Percentiles rank a stretch among this genome's conserved stretches.
These are phyloP conservation scores for Fragaria ananassa DNA, from an alignment of 306 rosid species.

Conservation along the genomic window DNA sequence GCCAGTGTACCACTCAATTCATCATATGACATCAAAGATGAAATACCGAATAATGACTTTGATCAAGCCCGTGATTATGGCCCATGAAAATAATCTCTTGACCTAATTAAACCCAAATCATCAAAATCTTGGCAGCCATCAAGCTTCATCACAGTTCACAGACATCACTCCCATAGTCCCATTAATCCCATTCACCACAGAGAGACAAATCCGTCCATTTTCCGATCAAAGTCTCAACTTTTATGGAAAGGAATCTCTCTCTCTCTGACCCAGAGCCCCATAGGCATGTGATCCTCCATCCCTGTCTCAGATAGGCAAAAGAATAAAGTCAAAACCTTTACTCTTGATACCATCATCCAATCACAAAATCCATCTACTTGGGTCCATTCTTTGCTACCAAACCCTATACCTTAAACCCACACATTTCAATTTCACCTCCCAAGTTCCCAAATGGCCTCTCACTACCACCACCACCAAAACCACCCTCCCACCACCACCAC, in stretches of 20 bases:
- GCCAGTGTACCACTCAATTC: too few relatives aligned
- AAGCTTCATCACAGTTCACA: not conserved
- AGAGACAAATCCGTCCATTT: too few relatives aligned
- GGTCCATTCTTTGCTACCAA: not conserved
- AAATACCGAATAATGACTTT: too few relatives aligned
- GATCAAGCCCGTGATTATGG: too few relatives aligned
- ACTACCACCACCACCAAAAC: conserved; percentile 22
- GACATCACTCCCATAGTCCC: too few relatives aligned
- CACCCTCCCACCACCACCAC: conserved; percentile 23
- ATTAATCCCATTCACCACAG: too few relatives aligned
- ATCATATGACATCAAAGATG: too few relatives aligned
- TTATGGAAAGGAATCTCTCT: not conserved
- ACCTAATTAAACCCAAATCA: not conserved
- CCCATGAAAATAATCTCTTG: too few relatives aligned
- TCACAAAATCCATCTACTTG: not conserved
- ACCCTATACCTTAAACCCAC: conserved; percentile 7
- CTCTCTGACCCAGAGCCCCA: not conserved
- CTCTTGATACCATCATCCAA: not conserved
- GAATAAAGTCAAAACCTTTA: not conserved
- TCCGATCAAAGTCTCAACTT: not conserved
- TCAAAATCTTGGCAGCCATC: not conserved
- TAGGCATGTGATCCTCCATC: not conserved
- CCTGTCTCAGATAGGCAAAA: not conserved
- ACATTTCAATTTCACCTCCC: not conserved
- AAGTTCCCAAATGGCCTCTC: conserved; percentile 53